These are phyloP conservation scores for Ganoderma lingzhi DNA, from an alignment of 1,284 basidiomycete species.

Conservation along the genomic window DNA sequence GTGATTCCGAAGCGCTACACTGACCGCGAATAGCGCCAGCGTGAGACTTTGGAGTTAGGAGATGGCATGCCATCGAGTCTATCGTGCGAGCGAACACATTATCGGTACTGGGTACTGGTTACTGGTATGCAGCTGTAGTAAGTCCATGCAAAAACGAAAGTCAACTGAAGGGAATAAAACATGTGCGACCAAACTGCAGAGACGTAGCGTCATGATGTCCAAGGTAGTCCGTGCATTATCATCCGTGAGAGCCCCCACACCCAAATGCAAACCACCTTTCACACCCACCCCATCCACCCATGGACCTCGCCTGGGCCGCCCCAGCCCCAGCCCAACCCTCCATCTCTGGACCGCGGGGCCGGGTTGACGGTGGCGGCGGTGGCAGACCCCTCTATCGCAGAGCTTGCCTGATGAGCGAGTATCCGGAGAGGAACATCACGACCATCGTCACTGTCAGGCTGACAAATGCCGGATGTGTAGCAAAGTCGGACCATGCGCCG, in stretches of 20 bases:
- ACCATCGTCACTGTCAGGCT: slow-evolving; percentile 73
- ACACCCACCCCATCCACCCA: neutral
- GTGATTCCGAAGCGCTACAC: neutral
- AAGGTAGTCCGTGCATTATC: slow-evolving; percentile 25
- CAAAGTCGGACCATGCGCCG: slow-evolving; percentile 54
- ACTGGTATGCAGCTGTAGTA: slow-evolving; percentile 17
- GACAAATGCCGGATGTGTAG: slow-evolving; percentile 70
- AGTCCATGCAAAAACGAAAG: slow-evolving; percentile 28
- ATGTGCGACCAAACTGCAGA: slow-evolving; percentile 29
- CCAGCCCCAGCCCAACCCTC: slow-evolving; percentile 3
- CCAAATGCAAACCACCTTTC: slow-evolving; percentile 8
- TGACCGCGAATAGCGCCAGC: neutral
- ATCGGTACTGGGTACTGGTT: slow-evolving; percentile 15
- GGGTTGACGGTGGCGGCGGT: neutral
- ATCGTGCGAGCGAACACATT: slow-evolving; percentile 21
- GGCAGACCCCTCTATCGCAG: slow-evolving; percentile 27
- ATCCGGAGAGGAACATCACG: slow-evolving; percentile 78
- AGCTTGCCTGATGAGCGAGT: slow-evolving; percentile 61
- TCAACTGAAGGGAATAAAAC: slow-evolving; percentile 18
- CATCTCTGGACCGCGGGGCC: neutral
- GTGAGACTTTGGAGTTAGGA: neutral
- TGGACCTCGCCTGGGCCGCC: neutral
- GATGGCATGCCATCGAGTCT: slow-evolving; percentile 8
- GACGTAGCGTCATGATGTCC: slow-evolving; percentile 33
- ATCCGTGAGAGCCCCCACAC: slow-evolving; percentile 28